Evolutionary conservation across 2,329 filamentous ascomycete species (phyloP).

Genomic region (Lecanicillium sp.): DNA sequence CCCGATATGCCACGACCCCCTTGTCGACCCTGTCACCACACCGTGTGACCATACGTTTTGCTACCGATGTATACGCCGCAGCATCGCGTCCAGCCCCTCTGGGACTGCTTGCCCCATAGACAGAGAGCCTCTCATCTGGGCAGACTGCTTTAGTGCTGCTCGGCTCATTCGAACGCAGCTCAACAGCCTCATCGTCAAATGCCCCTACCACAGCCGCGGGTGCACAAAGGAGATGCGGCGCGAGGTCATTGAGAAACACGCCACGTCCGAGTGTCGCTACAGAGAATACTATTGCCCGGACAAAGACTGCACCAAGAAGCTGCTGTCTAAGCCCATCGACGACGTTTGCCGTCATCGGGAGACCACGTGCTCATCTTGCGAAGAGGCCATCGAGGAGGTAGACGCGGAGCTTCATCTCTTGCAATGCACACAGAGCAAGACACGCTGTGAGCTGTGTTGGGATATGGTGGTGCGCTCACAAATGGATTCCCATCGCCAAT

Average conservation of each 20-base stretch:
- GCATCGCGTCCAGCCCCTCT: conserved; percentile 30
- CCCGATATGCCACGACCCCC: conserved; percentile 51
- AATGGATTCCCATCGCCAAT: conserved; percentile 37
- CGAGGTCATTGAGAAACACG: conserved; percentile 47
- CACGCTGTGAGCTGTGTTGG: conserved; percentile 41
- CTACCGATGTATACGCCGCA: conserved; percentile 42
- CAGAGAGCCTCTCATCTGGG: conserved; percentile 33
- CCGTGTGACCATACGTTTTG: conserved; percentile 60
- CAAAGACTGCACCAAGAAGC: conserved; percentile 38
- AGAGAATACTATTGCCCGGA: conserved; percentile 49
- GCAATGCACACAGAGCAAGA: conserved; percentile 37
- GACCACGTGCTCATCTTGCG: conserved; percentile 45
- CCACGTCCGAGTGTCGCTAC: conserved; percentile 47
- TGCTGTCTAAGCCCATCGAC: conserved; percentile 41
- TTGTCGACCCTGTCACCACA: conserved; percentile 53
- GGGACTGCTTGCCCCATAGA: conserved; percentile 48
- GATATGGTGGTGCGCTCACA: conserved; percentile 33
- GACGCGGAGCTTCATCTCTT: conserved; percentile 28
- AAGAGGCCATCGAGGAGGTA: conserved; percentile 36
- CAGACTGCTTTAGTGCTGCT: conserved; percentile 31
- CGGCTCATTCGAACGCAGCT: conserved; percentile 51
- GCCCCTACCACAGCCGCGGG: conserved; percentile 42
- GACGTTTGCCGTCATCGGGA: conserved; percentile 47
- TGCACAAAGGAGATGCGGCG: conserved; percentile 43
- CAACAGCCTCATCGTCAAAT: conserved; percentile 49